Base-by-base conservation (phyloP, 495 filamentous ascomycete genomes). In the Daldinia grandis region DNA sequence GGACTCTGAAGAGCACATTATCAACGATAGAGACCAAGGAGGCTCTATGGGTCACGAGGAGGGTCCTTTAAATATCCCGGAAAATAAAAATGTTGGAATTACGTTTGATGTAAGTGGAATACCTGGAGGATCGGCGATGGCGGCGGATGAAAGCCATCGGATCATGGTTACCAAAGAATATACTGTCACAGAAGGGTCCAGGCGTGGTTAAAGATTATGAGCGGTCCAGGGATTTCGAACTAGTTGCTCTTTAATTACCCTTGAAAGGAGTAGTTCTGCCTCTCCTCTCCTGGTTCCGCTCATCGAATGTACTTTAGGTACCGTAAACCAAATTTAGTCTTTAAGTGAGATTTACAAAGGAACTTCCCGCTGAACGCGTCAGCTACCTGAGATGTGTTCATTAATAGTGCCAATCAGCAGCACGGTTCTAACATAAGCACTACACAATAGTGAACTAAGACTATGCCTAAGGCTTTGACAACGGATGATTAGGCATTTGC, bases 1-100 rank as follows among this genome's bases (percentile, higher is more conserved):
- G 58, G 78, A 74, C 1, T 80, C 78, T 15, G 79, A 84, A 40
- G 82, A 85, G 38, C 75, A 81, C 27, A 82, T 82, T 57, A 76
- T 83, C 5, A 15, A 5, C 0, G 55, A 64, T 10, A 28, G 40
- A 7, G 58, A 21, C 0, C 40, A 51, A 0, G 37, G 21, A 6
- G 1, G 8, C 14, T 6, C 17, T 3, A 54, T 51, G 9, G 31
- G 10, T 21, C 17, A n/a, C 3, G 62, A 69, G 4, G 66, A 62
- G 10, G 3, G 30, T 4, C 56, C 61, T 8, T 6, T 66, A n/a
- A 55, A 66, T 14, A 31, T 65, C 3, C 61, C 60, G 24, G 62
- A 62, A 12, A 58, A 69, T 21, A 40, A 64, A 5, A 10, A 37
- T 1, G 15, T 19, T 6, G 57, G 19, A 1, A 33, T 49, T n/a